Evolutionary conservation across 225 moss, liverwort and hornwort genomes (phyloP), one percentile per base, ranked within the genome.

Genomic region (Bryoerythrophyllum caledonicum): DNA sequence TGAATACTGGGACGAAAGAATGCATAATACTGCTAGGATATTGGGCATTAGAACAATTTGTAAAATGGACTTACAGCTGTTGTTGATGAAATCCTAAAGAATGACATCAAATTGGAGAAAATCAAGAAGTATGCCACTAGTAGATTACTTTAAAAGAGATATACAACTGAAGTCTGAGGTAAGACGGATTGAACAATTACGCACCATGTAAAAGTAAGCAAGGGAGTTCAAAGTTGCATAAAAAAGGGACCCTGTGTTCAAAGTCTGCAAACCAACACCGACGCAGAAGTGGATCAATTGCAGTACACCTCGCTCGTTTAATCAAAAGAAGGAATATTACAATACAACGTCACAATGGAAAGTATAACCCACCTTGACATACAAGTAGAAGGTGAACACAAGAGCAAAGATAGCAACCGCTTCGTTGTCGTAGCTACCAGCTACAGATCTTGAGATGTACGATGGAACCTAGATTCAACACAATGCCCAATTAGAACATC

Each of bases 371-470:
- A 94, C 96, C 96, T 94, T 97, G 59, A 97, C 54, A 67, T 97
- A 97, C 41, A 95, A 81, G 81, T 91, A 95, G 83, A 95, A 99
- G 69, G 93, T 94, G 75, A 92, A 86, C 46, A 99, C 92, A 60
- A 95, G 90, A 28, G 99, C 99, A 91, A 95, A 95, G 66, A 99
- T 95, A 59, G 99, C 95, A 80, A 99, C 99, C 48, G 87, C 99
- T 82, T 99, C 95, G 74, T 99, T 99, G 83, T 99, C 95, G 48
- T 95, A 99, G 82, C 93, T 95, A 61, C 95, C 99, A 81, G 95
- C 95, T 63, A 95, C 95, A 75, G 99, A 99, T 79, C 99, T 84
- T 70, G 99, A 95, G 80, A 95, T 99, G 70, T 95, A 99, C 23
- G 97, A 97, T 62, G 96, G 96, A 49, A 96, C 96, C 96, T 96